Conservation (phyloP, 495 filamentous ascomycete species). For the Penicillium ochrochloron region DNA sequence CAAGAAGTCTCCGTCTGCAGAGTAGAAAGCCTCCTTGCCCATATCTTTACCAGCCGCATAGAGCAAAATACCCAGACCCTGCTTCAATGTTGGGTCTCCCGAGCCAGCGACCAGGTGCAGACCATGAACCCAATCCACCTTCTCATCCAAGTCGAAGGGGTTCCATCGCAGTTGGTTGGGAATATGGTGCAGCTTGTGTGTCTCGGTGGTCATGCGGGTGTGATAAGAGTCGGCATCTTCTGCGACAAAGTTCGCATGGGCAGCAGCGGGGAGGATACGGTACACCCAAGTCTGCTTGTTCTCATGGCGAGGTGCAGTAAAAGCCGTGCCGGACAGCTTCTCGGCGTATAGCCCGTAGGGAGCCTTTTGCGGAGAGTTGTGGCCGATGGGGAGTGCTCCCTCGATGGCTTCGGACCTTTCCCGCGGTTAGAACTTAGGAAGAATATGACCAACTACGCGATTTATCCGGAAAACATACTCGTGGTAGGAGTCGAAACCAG, state of each 20-base stretch:
- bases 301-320: constrained; percentile 86
- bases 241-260: constrained; percentile 74
- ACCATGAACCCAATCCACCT: constrained; percentile 78
- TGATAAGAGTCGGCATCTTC: constrained; percentile 59
- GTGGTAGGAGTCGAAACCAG: constrained; percentile 63
- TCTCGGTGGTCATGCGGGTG: constrained; percentile 52
- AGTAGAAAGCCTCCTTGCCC: constrained; percentile 80
- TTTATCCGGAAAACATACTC: constrained; percentile 45
- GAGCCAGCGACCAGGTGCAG: constrained; percentile 79
- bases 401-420: constrained; percentile 56
- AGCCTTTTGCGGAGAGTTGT: constrained; percentile 89
- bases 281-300: constrained; percentile 97
- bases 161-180: constrained; percentile 94
- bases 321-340: constrained; percentile 92
- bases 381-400: constrained; percentile 66
- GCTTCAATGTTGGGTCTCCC: constrained; percentile 80
- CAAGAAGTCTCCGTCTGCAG: constrained; percentile 87
- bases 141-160: constrained; percentile 78
- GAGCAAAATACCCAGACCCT: constrained; percentile 79
- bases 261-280: constrained; percentile 80
- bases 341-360: constrained; percentile 86
- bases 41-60: constrained; percentile 84
- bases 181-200: constrained; percentile 62
- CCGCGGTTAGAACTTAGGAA: not conserved
- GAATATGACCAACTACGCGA: not conserved